Percentiles rank a stretch among this genome's conserved stretches.
Evolutionary conservation across 2,329 filamentous ascomycete genomes (phyloP).

Genomic region (Aspergillus carbonarius): DNA sequence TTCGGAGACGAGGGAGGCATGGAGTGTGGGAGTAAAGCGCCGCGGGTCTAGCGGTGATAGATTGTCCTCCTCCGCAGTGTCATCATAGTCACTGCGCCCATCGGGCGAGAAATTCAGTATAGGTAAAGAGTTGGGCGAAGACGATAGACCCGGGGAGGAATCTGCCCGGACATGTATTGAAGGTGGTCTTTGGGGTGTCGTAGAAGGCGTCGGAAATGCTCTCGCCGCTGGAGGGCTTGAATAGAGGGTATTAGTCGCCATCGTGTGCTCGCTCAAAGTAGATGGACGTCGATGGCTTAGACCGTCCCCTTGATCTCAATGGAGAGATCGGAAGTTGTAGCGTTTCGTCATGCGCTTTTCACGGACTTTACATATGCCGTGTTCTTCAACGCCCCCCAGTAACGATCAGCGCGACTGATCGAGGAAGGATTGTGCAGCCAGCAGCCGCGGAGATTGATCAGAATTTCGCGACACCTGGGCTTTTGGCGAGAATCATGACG

Average conservation of each 20-base stretch:
- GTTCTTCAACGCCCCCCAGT: not conserved
- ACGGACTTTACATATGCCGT: conserved; percentile 10
- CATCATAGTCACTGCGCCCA: conserved; percentile 39
- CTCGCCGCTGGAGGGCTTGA: conserved; percentile 54
- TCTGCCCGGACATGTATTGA: conserved; percentile 54
- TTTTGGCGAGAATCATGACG: conserved; percentile 6
- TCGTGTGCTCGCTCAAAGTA: conserved; percentile 11
- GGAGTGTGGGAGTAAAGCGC: conserved; percentile 89
- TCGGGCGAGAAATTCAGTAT: conserved; percentile 43
- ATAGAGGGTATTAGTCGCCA: conserved; percentile 49
- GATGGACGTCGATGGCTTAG: not conserved
- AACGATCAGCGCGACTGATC: not conserved
- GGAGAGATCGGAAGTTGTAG: conserved; percentile 6
- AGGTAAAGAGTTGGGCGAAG: conserved; percentile 61
- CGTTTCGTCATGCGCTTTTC: conserved; percentile 8
- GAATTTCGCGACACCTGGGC: conserved; percentile 2
- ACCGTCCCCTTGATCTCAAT: conserved; percentile 6
- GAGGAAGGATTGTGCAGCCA: conserved; percentile 1
- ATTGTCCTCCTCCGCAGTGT: conserved; percentile 57
- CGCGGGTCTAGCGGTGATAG: conserved; percentile 80
- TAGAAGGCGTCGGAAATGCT: conserved; percentile 67
- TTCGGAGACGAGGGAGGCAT: conserved; percentile 91
- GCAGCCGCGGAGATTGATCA: conserved; percentile 3
- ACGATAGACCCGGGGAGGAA: conserved; percentile 26
- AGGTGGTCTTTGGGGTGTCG: conserved; percentile 55